Percentiles rank a stretch among this genome's conserved stretches.
Evolutionary conservation across 768 basidiomycete species (phyloP).

Genomic region (Xerocomus spinulosus): DNA sequence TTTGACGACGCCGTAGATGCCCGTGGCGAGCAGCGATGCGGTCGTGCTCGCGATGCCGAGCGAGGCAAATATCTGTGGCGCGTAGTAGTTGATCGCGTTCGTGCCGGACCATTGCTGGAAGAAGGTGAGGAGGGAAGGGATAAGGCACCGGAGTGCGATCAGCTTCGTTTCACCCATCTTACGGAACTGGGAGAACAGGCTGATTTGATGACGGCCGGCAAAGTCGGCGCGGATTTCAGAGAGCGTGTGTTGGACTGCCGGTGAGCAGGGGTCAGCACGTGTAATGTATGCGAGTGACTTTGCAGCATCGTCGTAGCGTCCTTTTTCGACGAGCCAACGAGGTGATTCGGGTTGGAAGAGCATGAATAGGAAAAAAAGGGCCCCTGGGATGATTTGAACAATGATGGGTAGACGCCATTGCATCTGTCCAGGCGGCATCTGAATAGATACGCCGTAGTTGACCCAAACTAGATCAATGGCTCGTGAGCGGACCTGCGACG

Average conservation of each 20-base stretch:
- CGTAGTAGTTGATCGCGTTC: slow-evolving; percentile 40
- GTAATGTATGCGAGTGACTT: slow-evolving; percentile 29
- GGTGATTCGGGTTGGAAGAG: slow-evolving; percentile 39
- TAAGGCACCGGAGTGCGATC: slow-evolving; percentile 29
- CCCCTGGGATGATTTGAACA: slow-evolving; percentile 37
- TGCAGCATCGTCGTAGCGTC: slow-evolving; percentile 32
- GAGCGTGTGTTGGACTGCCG: slow-evolving; percentile 29
- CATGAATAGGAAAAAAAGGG: slow-evolving; percentile 35
- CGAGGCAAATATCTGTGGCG: slow-evolving; percentile 33
- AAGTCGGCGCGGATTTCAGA: slow-evolving; percentile 35
- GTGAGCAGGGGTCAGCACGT: slow-evolving; percentile 21
- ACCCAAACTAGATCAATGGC: slow-evolving; percentile 30
- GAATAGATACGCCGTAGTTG: slow-evolving; percentile 30
- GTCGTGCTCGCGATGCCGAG: slow-evolving; percentile 33
- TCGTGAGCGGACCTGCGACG: neutral
- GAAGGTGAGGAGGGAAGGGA: slow-evolving; percentile 32
- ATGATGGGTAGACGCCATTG: slow-evolving; percentile 39
- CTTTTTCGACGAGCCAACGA: slow-evolving; percentile 37
- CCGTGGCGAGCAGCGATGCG: slow-evolving; percentile 36
- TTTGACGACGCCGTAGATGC: slow-evolving; percentile 41
- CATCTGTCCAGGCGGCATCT: slow-evolving; percentile 24
- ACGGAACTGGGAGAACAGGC: slow-evolving; percentile 25
- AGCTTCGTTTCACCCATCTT: slow-evolving; percentile 33
- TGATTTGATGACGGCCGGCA: slow-evolving; percentile 26
- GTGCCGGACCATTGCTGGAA: slow-evolving; percentile 40